Evolutionary conservation across 2,329 filamentous ascomycete species (phyloP), one percentile per base, ranked within the genome.

Genomic region (Fusarium scirpi): DNA sequence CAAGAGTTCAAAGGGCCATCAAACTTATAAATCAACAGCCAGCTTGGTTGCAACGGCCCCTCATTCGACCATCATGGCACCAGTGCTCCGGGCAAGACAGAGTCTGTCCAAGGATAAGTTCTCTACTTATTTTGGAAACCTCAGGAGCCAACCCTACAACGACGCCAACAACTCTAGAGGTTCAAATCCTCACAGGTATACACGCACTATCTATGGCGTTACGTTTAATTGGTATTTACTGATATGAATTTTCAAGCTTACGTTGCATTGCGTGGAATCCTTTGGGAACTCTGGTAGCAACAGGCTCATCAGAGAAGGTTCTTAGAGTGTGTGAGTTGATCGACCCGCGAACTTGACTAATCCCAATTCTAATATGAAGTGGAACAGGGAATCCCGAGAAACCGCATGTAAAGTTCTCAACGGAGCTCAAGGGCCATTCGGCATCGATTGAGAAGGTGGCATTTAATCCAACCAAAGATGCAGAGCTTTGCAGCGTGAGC

Each of bases 181-280:
- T 10, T 82, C 82, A 13, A 83, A 83, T 18, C 85, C 85, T 62
- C 86, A 90, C 71, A 86, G 85, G 89, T 91, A 81, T 69, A 85
- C 81, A 63, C 16, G 48, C 49, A 52, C 60, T 22, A 34, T 27
- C 38, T 18, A 25, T 6, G 13, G 8, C 18, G 44, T 12, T 40
- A 8, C 27, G 16, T 8, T 20, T 38, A 65, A 22, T 18, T 40
- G 13, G 13, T n/a, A 11, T 29, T 57, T 52, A 46, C 72, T 75
- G 58, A 74, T 45, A 34, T 44, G 34, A 30, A 45, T 27, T 32
- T 47, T 29, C 57, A 70, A 94, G 91, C 69, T 85, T 97, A 60
- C 90, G 92, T 43, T 91, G 92, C 3, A 90, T 98, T 71, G 91
- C 92, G 41, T 98, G 95, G 95, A 97, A 95, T 71, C 93, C 94